phyloP scores from a whole-genome alignment of 306 rosid species.

The Alnus rubra region DNA sequence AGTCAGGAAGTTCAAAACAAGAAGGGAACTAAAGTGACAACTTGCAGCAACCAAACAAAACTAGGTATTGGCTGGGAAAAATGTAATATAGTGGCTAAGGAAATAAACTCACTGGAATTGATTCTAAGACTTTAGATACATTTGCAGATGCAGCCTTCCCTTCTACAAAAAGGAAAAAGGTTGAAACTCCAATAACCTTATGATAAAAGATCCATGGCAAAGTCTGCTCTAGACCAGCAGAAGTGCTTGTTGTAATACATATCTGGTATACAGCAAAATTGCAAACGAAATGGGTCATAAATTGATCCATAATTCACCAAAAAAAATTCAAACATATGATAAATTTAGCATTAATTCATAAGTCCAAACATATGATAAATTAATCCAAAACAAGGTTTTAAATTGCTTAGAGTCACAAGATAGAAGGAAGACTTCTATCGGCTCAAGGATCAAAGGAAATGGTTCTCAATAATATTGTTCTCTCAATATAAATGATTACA shows the following conservation, averaged over 20 bases:
- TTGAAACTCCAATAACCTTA: conserved; percentile 90
- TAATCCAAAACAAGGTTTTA: not conserved
- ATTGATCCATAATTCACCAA: not conserved
- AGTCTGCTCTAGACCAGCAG: conserved; percentile 84
- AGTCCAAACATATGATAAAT: not conserved
- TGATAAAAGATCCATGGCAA: conserved; percentile 97
- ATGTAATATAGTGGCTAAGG: not conserved
- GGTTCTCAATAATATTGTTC: not conserved
- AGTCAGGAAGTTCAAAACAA: not conserved
- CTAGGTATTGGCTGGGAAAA: not conserved
- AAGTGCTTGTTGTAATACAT: conserved; percentile 76
- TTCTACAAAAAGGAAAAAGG: conserved; percentile 83
- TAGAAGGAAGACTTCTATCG: not conserved
- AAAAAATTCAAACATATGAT: not conserved
- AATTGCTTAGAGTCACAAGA: not conserved
- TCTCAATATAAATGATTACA: not conserved
- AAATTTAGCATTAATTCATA: not conserved
- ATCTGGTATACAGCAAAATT: conserved; percentile 44
- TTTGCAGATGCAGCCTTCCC: conserved; percentile 91
- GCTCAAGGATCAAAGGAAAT: conserved; percentile 13
- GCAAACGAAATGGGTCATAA: conserved; percentile 12
- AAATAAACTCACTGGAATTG: conserved; percentile 75
- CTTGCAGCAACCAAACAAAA: not conserved
- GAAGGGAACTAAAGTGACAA: not conserved
- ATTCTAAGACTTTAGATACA: conserved; percentile 72